phyloP scores from a whole-genome alignment of 345 rosid genomes.

The Brassica nigra region DNA sequence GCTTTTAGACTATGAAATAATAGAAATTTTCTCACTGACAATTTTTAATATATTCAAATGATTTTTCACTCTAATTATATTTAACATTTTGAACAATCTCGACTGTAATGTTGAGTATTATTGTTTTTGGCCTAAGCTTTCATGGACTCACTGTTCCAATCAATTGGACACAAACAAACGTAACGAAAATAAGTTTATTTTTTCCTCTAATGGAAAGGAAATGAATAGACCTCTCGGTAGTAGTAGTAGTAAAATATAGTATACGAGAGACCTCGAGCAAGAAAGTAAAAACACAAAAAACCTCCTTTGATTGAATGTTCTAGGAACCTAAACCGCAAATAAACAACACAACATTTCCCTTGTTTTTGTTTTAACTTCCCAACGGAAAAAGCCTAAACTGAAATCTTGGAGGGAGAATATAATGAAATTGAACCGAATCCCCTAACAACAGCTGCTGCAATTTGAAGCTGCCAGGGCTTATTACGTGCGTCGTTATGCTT shows the following conservation, averaged over 20 bases:
- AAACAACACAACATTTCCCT: conserved; percentile 24
- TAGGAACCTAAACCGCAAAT: conserved; percentile 23
- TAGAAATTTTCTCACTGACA: too few relatives aligned
- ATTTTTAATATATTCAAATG: too few relatives aligned
- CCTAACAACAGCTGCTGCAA: conserved; percentile 14
- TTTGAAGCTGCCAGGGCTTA: conserved; percentile 32
- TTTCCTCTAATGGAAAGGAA: conserved; percentile 2
- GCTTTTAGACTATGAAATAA: too few relatives aligned
- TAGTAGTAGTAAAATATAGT: not conserved
- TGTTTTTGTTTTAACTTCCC: conserved; percentile 25
- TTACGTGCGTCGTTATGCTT: conserved; percentile 4
- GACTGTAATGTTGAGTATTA: too few relatives aligned
- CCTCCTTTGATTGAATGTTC: conserved; percentile 11
- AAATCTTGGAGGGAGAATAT: conserved; percentile 13
- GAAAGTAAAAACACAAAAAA: conserved; percentile 14
- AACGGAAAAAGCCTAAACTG: conserved; percentile 36
- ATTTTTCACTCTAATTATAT: too few relatives aligned
- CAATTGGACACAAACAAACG: too few relatives aligned
- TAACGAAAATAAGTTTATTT: not conserved
- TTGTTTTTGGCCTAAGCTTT: too few relatives aligned
- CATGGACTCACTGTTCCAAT: too few relatives aligned
- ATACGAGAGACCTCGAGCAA: conserved; percentile 6
- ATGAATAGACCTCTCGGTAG: conserved; percentile 8
- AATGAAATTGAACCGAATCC: conserved; percentile 21
- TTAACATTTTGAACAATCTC: too few relatives aligned